phyloP scores from a whole-genome alignment of 495 filamentous ascomycete species.

The Xylaria castorea region DNA sequence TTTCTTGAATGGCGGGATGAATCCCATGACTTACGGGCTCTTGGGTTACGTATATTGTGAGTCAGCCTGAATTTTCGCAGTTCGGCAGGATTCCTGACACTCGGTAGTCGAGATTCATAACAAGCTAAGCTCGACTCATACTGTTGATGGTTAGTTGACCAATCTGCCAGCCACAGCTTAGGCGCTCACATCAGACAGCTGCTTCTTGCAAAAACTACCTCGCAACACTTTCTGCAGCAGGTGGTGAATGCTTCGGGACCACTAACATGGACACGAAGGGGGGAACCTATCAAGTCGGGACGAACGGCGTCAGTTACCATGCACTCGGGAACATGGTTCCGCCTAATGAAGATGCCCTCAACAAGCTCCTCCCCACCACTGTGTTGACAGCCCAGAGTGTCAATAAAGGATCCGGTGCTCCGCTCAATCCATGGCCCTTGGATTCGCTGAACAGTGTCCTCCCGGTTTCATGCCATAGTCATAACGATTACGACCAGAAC shows the following conservation, averaged over 20 bases:
- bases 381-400: conserved; percentile 35
- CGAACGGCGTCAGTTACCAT: conserved; percentile 39
- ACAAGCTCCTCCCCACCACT: conserved; percentile 36
- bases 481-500: conserved; percentile 42
- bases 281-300: conserved; percentile 40
- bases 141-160: conserved; percentile 35
- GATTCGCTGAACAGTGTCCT: conserved; percentile 39
- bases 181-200: conserved; percentile 31
- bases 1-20: conserved; percentile 36
- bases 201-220: conserved; percentile 37
- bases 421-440: conserved; percentile 42
- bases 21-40: conserved; percentile 35
- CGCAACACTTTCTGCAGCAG: conserved; percentile 31
- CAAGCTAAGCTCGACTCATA: conserved; percentile 37
- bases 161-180: background rate
- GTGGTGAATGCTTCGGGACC: conserved; percentile 37
- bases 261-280: conserved; percentile 42
- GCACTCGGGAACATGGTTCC: conserved; percentile 38
- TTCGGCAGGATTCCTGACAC: background rate
- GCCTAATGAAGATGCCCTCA: conserved; percentile 38
- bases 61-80: background rate
- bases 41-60: conserved; percentile 43
- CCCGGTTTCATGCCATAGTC: conserved; percentile 40
- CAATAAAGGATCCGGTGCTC: conserved; percentile 36
- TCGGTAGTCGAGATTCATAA: conserved; percentile 42